Evolutionary conservation across 2,329 filamentous ascomycete species (phyloP), one percentile per base, ranked within the genome.

Genomic region (Colletotrichum plurivorum): DNA sequence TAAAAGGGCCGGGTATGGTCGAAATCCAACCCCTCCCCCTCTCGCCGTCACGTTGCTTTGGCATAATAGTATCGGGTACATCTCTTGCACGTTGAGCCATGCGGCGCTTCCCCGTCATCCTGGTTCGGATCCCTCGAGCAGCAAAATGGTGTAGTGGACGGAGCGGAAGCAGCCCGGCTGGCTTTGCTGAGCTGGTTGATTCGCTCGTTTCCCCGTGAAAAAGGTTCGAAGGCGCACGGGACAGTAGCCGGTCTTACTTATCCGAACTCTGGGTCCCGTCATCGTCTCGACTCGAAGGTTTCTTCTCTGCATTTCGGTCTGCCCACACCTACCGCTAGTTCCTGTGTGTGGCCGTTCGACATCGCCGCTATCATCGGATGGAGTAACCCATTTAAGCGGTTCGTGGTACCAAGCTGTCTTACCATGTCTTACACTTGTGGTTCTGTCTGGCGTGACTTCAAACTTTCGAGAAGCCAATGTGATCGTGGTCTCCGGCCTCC

Each of bases 181-280:
- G 15, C 61, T 49, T 25, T 39, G 25, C 22, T 25, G n/a, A 46
- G 58, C 52, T 18, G 60, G 65, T 51, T 64, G 39, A 58, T 58
- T 53, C 39, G 31, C 48, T 10, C 20, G 16, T 25, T 48, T 64
- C 58, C 20, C 48, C 54, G 41, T 41, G 48, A 59, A 41, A 66
- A 51, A 36, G 45, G 54, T 52, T 65, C 43, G 51, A 54, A 36
- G 20, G 39, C 62, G 66, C 66, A 65, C 65, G 46, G 55, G 62
- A 60, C 54, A 46, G 49, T 31, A n/a, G 41, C 61, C 61, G 66
- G 55, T 66, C 55, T 58, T 66, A 39, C 56, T 66, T 66, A 58
- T 56, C 62, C 66, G 62, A 69, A 67, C 65, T 53, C 63, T 20
- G 63, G 52, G 41, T 22, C 52, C 48, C 18, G 43, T 49, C 56